A percentile compares a stretch with the other conserved stretches of the same genome.
Conservation (phyloP, 2,329 filamentous ascomycete genomes). For the Aspergillus thermomutatus region DNA sequence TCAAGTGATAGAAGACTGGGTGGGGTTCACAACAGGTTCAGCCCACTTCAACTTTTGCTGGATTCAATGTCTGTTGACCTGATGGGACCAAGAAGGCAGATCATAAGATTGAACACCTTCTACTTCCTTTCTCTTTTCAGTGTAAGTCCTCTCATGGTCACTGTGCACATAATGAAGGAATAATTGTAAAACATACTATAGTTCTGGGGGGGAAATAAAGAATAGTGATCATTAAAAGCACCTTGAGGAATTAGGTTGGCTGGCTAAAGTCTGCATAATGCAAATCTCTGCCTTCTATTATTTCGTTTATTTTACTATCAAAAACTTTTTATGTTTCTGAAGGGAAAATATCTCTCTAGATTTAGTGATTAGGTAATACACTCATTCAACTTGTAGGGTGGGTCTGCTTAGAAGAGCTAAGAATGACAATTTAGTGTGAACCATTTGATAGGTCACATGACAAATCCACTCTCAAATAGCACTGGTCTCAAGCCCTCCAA, state of each 20-base stretch:
- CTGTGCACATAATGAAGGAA: neutral
- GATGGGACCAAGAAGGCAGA: neutral
- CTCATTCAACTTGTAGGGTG: neutral
- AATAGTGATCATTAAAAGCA: neutral
- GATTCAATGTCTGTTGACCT: neutral
- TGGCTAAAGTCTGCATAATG: neutral
- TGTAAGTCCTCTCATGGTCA: neutral
- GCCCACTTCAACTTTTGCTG: neutral
- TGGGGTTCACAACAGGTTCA: neutral
- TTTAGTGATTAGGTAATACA: neutral
- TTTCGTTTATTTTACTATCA: too few species aligned
- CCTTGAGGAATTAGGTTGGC: neutral
- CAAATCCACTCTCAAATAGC: too few species aligned
- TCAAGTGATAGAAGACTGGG: neutral
- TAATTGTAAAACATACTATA: neutral
- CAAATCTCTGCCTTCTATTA: neutral
- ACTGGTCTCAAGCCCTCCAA: too few species aligned
- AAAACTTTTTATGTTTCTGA: neutral
- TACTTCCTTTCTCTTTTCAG: neutral
- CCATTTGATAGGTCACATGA: too few species aligned
- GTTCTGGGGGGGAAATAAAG: neutral
- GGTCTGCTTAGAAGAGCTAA: neutral
- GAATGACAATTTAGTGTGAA: too few species aligned
- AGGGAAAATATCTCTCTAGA: neutral
- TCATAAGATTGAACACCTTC: neutral